phyloP scores from a whole-genome alignment of 192 early-diverging fungal species.

The Coemansia sp. region DNA sequence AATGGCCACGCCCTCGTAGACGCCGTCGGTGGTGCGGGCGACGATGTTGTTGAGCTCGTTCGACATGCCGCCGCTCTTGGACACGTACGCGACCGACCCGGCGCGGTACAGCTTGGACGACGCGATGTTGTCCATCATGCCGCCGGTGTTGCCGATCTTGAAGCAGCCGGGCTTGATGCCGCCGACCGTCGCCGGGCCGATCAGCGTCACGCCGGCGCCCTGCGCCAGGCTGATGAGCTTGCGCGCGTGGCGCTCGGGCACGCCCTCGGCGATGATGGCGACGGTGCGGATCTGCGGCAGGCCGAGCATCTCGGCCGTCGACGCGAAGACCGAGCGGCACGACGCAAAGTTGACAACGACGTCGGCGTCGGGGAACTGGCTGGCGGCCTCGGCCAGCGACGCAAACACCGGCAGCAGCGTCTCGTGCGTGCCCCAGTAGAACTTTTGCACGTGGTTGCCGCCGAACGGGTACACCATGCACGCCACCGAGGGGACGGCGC shows the following conservation, averaged over 20 bases:
- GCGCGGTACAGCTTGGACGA: conserved; percentile 96
- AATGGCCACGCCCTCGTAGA: conserved; percentile 98
- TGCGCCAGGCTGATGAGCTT: conserved; percentile 86
- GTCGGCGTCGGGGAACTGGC: conserved; percentile 90
- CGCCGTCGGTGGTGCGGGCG: conserved; percentile 93
- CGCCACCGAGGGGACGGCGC: conserved; percentile 87
- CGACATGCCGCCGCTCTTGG: conserved; percentile 99
- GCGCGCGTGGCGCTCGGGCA: conserved; percentile 95
- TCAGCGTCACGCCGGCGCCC: conserved; percentile 79
- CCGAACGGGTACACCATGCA: conserved; percentile 99
- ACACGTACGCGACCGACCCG: conserved; percentile 97
- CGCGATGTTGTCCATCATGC: conserved; percentile 99
- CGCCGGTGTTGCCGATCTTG: conserved; percentile 99
- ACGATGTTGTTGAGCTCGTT: conserved; percentile 99
- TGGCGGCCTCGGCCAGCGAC: conserved; percentile 78
- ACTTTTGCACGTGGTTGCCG: conserved; percentile 98
- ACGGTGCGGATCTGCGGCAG: conserved; percentile 89
- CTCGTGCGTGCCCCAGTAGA: conserved; percentile 99
- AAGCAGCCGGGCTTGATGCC: conserved; percentile 99
- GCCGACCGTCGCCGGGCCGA: conserved; percentile 98
- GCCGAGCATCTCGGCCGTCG: conserved; percentile 84
- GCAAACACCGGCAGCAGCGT: conserved; percentile 95
- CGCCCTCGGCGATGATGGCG: conserved; percentile 98
- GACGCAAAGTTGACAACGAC: conserved; percentile 98
- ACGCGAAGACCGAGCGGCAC: conserved; percentile 92